A percentile compares a stretch with the other conserved stretches of the same genome.
phyloP scores from a whole-genome alignment of 192 early-diverging fungal genomes.

The Coemansia erecta region DNA sequence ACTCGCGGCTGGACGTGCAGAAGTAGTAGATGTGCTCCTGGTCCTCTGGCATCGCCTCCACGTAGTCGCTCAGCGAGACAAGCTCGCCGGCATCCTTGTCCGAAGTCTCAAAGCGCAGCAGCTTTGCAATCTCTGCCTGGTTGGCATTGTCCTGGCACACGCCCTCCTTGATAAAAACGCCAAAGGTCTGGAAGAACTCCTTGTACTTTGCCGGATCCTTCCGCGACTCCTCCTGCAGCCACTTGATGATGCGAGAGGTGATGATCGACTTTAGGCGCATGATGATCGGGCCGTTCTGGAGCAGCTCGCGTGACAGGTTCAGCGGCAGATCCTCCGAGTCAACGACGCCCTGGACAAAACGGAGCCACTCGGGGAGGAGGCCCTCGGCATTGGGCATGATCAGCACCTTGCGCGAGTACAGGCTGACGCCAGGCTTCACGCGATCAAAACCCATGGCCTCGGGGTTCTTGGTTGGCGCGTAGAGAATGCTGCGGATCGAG shows the following conservation, averaged over 20 bases:
- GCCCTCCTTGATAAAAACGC: constrained; percentile 80
- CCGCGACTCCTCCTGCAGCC: constrained; percentile 69
- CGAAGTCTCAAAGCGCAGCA: constrained; percentile 81
- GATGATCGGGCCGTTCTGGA: constrained; percentile 84
- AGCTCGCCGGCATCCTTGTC: constrained; percentile 45
- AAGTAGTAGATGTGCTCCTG: constrained; percentile 91
- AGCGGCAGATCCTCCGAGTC: constrained; percentile 98
- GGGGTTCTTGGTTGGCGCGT: constrained; percentile 69
- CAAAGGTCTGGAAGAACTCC: constrained; percentile 73
- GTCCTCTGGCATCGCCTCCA: constrained; percentile 82
- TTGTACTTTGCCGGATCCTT: constrained; percentile 64
- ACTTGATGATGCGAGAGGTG: constrained; percentile 85
- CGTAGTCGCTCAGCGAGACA: constrained; percentile 72
- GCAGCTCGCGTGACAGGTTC: constrained; percentile 95
- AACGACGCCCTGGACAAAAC: constrained; percentile 91
- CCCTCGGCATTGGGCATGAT: constrained; percentile 90
- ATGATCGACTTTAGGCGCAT: constrained; percentile 83
- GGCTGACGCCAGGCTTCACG: constrained; percentile 76
- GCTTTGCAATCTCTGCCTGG: constrained; percentile 71
- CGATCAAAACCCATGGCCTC: constrained; percentile 51
- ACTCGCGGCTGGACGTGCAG: constrained; percentile 67
- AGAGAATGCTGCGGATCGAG: constrained; percentile 88
- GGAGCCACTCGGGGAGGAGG: constrained; percentile 84
- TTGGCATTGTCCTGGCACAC: constrained; percentile 78
- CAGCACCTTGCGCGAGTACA: constrained; percentile 95